Conservation (phyloP, 495 filamentous ascomycete species). For the Sordaria brevicollis region DNA sequence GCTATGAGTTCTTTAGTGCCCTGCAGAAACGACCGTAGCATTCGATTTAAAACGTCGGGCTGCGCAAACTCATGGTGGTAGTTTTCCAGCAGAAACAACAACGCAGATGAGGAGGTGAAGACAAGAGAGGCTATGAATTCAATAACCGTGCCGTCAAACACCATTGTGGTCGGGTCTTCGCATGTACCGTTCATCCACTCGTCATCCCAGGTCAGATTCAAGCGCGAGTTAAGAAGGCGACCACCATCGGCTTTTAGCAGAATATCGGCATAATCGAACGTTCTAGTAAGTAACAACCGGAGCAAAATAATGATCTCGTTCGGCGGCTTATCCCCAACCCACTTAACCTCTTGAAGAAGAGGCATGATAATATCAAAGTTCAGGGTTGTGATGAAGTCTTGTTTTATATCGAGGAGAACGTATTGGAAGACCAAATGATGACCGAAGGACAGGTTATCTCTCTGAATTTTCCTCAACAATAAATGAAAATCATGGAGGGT, state of each 20-base stretch:
- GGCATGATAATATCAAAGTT: no score
- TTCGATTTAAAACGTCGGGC: neutral
- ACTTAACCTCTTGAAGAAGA: neutral
- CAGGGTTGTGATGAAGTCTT: no score
- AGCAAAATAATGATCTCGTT: neutral
- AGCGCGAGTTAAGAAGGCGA: neutral
- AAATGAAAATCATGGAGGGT: fast-evolving
- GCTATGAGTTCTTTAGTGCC: no score
- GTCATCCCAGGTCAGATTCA: neutral
- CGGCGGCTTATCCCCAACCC: neutral
- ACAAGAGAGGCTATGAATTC: neutral
- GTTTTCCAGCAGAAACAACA: neutral
- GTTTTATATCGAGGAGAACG: no score
- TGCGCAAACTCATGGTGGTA: neutral
- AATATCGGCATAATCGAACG: neutral
- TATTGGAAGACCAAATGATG: no score
- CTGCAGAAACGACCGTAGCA: neutral
- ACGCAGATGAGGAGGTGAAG: neutral
- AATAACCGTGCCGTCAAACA: neutral
- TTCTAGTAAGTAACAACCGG: neutral
- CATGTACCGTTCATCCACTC: fast-evolving
- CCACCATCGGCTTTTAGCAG: neutral
- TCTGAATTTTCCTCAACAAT: no score
- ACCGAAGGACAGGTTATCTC: no score
- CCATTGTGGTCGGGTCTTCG: fast-evolving